phyloP scores from a whole-genome alignment of 106 monocot genomes.

The Chionographis japonica region DNA sequence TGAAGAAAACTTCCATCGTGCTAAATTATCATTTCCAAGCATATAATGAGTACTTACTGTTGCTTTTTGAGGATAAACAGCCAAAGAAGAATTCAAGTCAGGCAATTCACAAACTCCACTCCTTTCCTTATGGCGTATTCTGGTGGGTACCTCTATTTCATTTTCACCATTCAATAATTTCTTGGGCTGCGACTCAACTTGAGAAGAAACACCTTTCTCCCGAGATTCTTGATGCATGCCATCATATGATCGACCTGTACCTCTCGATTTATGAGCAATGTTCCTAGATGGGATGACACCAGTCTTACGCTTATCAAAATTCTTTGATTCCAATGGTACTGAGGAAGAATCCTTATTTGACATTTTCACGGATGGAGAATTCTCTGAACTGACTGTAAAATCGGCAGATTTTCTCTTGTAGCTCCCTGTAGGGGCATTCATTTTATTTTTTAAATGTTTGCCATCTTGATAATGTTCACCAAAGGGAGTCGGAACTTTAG shows the following conservation, averaged over 20 bases:
- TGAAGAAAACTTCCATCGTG: neutral
- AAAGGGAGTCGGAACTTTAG: constrained; percentile 18
- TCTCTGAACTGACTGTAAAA: constrained; percentile 18
- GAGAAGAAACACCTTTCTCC: constrained; percentile 38
- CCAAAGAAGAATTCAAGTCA: constrained; percentile 39
- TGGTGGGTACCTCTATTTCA: constrained; percentile 22
- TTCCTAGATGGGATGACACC: constrained; percentile 22
- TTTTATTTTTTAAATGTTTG: constrained; percentile 50
- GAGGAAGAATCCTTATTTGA: constrained; percentile 37
- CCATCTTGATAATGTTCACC: constrained; percentile 53
- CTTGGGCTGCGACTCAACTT: constrained; percentile 46
- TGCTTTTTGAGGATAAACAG: constrained; percentile 36
- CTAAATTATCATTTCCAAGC: neutral
- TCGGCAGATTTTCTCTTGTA: constrained; percentile 43
- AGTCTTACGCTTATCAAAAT: constrained; percentile 45
- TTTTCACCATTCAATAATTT: constrained; percentile 41
- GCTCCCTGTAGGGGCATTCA: constrained; percentile 11
- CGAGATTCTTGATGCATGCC: constrained; percentile 26
- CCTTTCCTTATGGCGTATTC: constrained; percentile 42
- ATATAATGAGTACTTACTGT: constrained; percentile 27
- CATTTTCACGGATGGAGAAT: constrained; percentile 28
- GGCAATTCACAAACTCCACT: constrained; percentile 32
- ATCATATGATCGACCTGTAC: constrained; percentile 29
- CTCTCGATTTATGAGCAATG: constrained; percentile 34
- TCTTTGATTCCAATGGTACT: constrained; percentile 30